Evolutionary conservation across 306 rosid genomes (phyloP).

Genomic region (Aeschynomene evenia): DNA sequence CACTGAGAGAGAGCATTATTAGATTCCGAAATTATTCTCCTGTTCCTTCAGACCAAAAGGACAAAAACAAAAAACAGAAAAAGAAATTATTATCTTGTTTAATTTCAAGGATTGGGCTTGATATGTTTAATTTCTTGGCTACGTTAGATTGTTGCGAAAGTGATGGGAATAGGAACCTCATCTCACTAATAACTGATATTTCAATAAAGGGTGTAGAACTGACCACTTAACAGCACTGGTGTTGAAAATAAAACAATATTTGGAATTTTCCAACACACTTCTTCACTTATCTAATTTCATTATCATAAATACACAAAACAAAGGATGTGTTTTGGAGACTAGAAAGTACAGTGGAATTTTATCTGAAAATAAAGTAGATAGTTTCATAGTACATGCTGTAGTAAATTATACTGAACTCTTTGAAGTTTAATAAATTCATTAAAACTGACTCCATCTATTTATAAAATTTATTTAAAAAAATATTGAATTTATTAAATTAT

Average conservation of each 20-base stretch:
- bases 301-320: background rate
- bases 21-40: slow-evolving; percentile 23
- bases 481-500: no score
- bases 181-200: background rate
- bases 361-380: no score
- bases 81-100: slow-evolving; percentile 7
- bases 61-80: no score
- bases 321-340: background rate
- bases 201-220: background rate
- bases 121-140: slow-evolving; percentile 31
- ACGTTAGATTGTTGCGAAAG: slow-evolving; percentile 5
- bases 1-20: background rate
- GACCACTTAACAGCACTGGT: background rate
- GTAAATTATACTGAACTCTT: no score
- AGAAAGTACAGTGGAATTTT: background rate
- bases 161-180: slow-evolving; percentile 12
- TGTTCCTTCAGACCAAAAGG: background rate
- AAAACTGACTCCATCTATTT: no score
- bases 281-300: background rate
- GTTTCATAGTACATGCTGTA: no score
- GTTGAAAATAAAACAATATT: background rate
- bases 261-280: background rate
- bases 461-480: no score
- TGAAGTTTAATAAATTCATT: no score
- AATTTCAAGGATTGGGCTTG: slow-evolving; percentile 23